Conservation (phyloP, 495 filamentous ascomycete genomes). For the Aspergillus panamensis region DNA sequence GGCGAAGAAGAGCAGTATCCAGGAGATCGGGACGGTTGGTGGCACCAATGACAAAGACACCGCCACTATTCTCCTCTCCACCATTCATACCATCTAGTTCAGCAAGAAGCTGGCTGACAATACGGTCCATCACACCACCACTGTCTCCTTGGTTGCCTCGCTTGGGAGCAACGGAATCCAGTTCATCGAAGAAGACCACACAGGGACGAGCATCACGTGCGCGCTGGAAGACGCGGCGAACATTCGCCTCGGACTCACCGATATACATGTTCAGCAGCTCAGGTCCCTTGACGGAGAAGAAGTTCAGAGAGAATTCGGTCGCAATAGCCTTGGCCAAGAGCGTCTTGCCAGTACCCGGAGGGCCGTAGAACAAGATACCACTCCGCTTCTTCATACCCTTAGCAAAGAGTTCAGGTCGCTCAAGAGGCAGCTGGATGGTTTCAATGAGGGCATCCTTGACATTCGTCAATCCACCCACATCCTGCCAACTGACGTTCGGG, state of each 20-base stretch:
- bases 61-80: conserved; percentile 76
- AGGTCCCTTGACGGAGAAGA: conserved; percentile 97
- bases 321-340: conserved; percentile 96
- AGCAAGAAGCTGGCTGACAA: conserved; percentile 91
- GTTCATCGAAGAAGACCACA: conserved; percentile 97
- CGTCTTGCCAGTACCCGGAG: conserved; percentile 95
- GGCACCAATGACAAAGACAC: conserved; percentile 96
- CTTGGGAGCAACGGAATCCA: conserved; percentile 97
- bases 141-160: conserved; percentile 96
- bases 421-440: conserved; percentile 91
- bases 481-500: conserved; percentile 92
- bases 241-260: conserved; percentile 96
- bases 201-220: conserved; percentile 94
- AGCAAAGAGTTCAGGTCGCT: conserved; percentile 91
- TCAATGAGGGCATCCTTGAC: conserved; percentile 96
- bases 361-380: conserved; percentile 96
- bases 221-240: conserved; percentile 90
- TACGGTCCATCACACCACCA: conserved; percentile 98
- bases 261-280: conserved; percentile 99
- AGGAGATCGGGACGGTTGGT: conserved; percentile 94
- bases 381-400: conserved; percentile 99
- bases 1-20: conserved; percentile 84
- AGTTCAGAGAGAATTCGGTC: conserved; percentile 97
- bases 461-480: conserved; percentile 89
- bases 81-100: conserved; percentile 98